These are phyloP conservation scores for Ganoderma sp. DNA, from an alignment of 1,284 basidiomycete genomes.

Conservation along the genomic window DNA sequence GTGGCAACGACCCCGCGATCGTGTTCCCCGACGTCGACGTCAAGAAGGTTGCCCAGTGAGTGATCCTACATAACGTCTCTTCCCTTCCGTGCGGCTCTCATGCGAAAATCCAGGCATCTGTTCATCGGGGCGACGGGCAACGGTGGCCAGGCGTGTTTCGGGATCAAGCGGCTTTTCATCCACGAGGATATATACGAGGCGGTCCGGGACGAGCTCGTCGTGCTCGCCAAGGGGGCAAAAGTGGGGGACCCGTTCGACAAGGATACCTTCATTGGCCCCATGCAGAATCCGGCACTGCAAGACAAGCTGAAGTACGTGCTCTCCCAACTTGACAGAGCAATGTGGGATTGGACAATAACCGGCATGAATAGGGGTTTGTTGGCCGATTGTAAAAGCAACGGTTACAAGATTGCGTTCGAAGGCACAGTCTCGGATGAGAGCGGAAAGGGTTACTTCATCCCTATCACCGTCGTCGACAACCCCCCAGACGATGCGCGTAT, in stretches of 20 bases:
- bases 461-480: constrained; percentile 26
- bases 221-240: constrained; percentile 16
- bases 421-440: constrained; percentile 1
- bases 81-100: background rate
- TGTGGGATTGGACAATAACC: no score
- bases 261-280: constrained; percentile 19
- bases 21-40: constrained; percentile 26
- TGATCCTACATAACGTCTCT: background rate
- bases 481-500: constrained; percentile 27
- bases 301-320: constrained; percentile 22
- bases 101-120: constrained; percentile 8
- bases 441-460: constrained; percentile 24
- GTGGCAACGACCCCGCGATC: constrained; percentile 32
- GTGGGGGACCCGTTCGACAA: constrained; percentile 25
- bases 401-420: constrained; percentile 24
- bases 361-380: constrained; percentile 11
- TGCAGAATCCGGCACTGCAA: constrained; percentile 25
- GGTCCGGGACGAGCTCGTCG: constrained; percentile 24
- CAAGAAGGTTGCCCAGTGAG: constrained; percentile 25
- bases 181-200: constrained; percentile 28
- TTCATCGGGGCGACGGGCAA: constrained; percentile 19
- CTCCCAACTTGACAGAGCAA: no score
- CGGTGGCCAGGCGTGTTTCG: constrained; percentile 27
- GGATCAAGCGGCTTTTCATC: constrained; percentile 27
- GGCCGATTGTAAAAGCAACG: constrained; percentile 21